phyloP scores from a whole-genome alignment of 192 early-diverging fungal species.

The Entomortierella beljakovae region DNA sequence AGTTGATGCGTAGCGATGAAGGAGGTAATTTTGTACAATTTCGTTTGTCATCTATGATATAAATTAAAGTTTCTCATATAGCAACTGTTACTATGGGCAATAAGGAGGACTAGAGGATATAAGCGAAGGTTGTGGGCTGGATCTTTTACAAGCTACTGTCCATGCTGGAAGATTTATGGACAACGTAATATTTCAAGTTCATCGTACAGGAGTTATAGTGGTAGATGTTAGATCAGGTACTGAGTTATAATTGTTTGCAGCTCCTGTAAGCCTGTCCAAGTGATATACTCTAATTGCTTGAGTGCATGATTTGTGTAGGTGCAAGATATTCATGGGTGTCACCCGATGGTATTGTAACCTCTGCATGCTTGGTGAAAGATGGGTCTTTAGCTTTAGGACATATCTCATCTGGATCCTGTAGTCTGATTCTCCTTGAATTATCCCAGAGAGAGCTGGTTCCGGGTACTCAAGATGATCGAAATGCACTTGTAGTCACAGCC shows the following conservation, averaged over 20 bases:
- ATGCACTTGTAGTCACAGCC: not conserved
- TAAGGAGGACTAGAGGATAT: conserved; percentile 36
- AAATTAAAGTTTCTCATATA: too few species aligned
- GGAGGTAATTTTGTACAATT: conserved; percentile 27
- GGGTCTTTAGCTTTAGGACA: conserved; percentile 20
- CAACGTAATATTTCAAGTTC: conserved; percentile 29
- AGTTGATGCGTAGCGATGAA: conserved; percentile 22
- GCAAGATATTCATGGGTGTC: not conserved
- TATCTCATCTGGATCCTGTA: conserved; percentile 15
- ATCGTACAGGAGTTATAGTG: conserved; percentile 32
- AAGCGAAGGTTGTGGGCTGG: conserved; percentile 16
- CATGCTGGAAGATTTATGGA: conserved; percentile 27
- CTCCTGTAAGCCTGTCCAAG: not conserved
- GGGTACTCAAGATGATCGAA: not conserved
- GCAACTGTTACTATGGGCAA: too few species aligned
- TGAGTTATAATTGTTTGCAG: not conserved
- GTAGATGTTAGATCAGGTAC: conserved; percentile 7
- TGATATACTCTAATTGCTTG: not conserved
- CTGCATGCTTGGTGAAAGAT: conserved; percentile 29
- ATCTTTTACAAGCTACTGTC: conserved; percentile 20
- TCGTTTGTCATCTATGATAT: too few species aligned
- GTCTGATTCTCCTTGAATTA: conserved; percentile 29
- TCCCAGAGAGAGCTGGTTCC: not conserved
- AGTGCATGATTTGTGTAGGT: conserved; percentile 7
- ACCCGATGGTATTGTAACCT: conserved; percentile 6